phyloP scores from a whole-genome alignment of 2,329 filamentous ascomycete genomes.

The Fusarium scirpi region DNA sequence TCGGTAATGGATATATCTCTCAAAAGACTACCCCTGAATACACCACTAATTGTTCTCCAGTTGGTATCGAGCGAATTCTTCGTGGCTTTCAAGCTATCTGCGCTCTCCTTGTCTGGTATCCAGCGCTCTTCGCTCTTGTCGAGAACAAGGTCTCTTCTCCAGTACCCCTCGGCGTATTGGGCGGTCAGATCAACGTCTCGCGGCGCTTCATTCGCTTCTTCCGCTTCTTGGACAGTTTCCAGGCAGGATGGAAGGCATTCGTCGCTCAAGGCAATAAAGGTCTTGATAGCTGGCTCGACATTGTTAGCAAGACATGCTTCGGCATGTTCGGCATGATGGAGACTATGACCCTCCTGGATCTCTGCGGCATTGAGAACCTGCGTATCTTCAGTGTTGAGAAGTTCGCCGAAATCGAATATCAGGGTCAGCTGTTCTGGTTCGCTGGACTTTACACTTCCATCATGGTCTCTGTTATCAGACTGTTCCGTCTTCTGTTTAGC shows the following conservation, averaged over 20 bases:
- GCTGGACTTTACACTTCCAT: slow-evolving; percentile 68
- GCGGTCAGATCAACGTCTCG: slow-evolving; percentile 58
- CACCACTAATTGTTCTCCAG: slow-evolving; percentile 51
- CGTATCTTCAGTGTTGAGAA: slow-evolving; percentile 65
- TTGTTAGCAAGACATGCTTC: slow-evolving; percentile 68
- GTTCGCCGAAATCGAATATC: slow-evolving; percentile 62
- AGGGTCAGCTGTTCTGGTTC: slow-evolving; percentile 79
- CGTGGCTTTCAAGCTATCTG: slow-evolving; percentile 67
- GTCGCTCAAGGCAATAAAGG: slow-evolving; percentile 42
- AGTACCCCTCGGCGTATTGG: slow-evolving; percentile 53
- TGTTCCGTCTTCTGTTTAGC: slow-evolving; percentile 54
- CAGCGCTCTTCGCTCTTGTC: slow-evolving; percentile 55
- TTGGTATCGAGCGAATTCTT: slow-evolving; percentile 71
- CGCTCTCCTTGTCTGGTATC: slow-evolving; percentile 61
- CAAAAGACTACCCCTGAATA: neutral
- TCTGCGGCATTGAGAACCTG: slow-evolving; percentile 57
- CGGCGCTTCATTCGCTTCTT: slow-evolving; percentile 76
- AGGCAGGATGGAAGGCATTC: slow-evolving; percentile 61
- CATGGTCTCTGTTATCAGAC: slow-evolving; percentile 56
- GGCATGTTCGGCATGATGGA: slow-evolving; percentile 77
- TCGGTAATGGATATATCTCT: slow-evolving; percentile 52
- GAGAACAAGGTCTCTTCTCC: slow-evolving; percentile 49
- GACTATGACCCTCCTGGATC: slow-evolving; percentile 70
- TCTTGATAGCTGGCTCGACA: slow-evolving; percentile 62
- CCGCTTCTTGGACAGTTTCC: slow-evolving; percentile 73